Conservation (phyloP, 2,329 filamentous ascomycete genomes). For the Claviceps purpurea region DNA sequence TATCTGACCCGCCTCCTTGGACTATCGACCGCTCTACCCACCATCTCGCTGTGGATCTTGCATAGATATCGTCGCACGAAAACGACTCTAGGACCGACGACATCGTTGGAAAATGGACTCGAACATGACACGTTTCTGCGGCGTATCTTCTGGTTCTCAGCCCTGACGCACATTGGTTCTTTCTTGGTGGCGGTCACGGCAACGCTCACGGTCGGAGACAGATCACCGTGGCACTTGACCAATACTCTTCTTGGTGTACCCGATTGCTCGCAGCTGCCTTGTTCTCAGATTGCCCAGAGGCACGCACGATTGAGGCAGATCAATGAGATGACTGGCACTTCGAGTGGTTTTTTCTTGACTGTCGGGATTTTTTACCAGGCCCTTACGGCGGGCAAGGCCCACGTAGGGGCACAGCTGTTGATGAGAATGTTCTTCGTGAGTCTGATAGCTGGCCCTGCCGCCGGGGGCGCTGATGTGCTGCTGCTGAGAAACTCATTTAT, state of each 20-base stretch:
- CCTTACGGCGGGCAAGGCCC: background rate
- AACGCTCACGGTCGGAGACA: background rate
- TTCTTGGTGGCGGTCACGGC: conserved; percentile 6
- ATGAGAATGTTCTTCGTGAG: conserved; percentile 7
- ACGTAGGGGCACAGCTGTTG: background rate
- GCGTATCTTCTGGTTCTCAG: conserved; percentile 2
- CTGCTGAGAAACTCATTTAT: conserved; percentile 1
- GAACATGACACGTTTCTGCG: background rate
- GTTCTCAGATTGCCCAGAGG: background rate
- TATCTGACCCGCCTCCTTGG: background rate
- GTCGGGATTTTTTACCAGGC: background rate
- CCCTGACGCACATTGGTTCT: conserved; percentile 4
- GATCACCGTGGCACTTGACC: background rate
- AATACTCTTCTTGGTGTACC: conserved; percentile 6
- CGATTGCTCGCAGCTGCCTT: background rate
- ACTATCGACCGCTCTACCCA: background rate
- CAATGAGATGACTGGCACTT: conserved; percentile 9
- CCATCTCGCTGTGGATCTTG: background rate
- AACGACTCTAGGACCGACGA: too few species aligned
- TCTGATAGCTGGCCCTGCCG: conserved; percentile 8
- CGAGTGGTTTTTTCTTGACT: conserved; percentile 8
- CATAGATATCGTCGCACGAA: background rate
- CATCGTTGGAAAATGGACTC: too few species aligned
- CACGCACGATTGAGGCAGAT: conserved; percentile 8
- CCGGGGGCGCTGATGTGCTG: conserved; percentile 6